Percentiles rank a stretch among this genome's conserved stretches.
These are phyloP conservation scores for Thermomucor indicae-seudaticae DNA, from an alignment of 371 early-diverging fungal species.

Conservation along the genomic window DNA sequence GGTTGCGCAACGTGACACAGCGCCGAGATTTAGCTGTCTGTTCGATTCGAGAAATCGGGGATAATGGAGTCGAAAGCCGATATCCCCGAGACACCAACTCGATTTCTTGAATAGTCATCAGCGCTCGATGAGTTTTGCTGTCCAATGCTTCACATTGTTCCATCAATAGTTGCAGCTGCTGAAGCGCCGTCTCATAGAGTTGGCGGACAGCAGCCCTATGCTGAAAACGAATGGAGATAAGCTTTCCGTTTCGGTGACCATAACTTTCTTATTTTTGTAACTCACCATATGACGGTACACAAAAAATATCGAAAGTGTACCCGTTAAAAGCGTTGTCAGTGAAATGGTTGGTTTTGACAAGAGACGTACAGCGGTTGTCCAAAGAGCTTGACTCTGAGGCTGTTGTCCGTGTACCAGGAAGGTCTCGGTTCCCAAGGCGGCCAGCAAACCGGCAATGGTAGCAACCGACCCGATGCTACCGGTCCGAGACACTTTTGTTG, in stretches of 20 bases:
- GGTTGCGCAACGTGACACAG: constrained; percentile 37
- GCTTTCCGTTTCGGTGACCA: background rate
- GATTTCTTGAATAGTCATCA: constrained; percentile 68
- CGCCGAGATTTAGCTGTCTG: constrained; percentile 53
- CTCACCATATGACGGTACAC: constrained; percentile 38
- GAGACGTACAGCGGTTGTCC: background rate
- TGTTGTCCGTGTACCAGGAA: background rate
- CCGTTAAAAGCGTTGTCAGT: constrained; percentile 21
- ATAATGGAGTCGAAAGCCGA: constrained; percentile 56
- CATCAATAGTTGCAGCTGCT: constrained; percentile 42
- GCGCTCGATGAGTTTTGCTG: constrained; percentile 52
- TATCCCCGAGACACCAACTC: constrained; percentile 72
- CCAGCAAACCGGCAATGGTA: constrained; percentile 9
- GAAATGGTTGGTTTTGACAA: constrained; percentile 10
- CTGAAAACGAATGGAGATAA: constrained; percentile 17
- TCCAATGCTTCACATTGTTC: constrained; percentile 53
- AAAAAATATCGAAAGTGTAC: constrained; percentile 31
- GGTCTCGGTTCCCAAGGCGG: constrained; percentile 15
- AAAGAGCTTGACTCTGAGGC: constrained; percentile 6
- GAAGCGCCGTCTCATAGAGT: constrained; percentile 47
- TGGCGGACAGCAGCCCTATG: constrained; percentile 48
- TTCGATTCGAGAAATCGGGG: constrained; percentile 66
- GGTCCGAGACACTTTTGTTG: background rate
- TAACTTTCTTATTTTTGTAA: background rate
- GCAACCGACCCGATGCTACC: constrained; percentile 9